Evolutionary conservation across 768 basidiomycete genomes (phyloP), one percentile per base, ranked within the genome.

Genomic region (Candolleomyces efflorescens): DNA sequence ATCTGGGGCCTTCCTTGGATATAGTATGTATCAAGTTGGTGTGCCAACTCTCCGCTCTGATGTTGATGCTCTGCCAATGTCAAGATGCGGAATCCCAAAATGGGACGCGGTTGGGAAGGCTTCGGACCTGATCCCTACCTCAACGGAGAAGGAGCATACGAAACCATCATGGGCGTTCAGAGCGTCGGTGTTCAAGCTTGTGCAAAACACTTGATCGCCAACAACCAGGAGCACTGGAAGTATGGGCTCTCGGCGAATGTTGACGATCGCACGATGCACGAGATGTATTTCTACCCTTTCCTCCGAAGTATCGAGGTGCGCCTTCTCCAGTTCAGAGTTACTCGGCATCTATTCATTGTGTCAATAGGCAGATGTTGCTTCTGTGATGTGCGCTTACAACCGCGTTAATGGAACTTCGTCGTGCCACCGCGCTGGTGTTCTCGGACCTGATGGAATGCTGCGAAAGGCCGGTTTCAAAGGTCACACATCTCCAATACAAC

Each of bases 121-220:
- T 80, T 78, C 60, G 79, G 84, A 26, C 82, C 78, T 3, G 86
- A 88, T 68, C 86, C 86, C 0, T 87, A 82, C 64, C 74, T 89
- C 9, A 76, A 75, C 52, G 86, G 86, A 5, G 83, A 83, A 69
- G 82, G 77, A 12, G 79, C 82, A 0, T 83, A 78, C 58, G 78
- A 83, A 64, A 85, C 84, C 0, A 77, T 87, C 50, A 68, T 73
- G 2, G 85, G 86, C 1, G 75, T 86, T 10, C 86, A 88, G 62
- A 77, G 75, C 61, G 73, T 77, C 39, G 85, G 85, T 13, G 83
- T 87, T 17, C 80, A 82, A 60, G 83, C 85, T 0, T 82, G 79
- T 55, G 78, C 79, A 0, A 85, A 85, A 57, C 83, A 84, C 62
- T 71, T 78, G 41, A 67, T 77, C 11, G 75, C 72, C 18, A 79